phyloP scores from a whole-genome alignment of 768 basidiomycete species.

The Hypholoma sublateritium region DNA sequence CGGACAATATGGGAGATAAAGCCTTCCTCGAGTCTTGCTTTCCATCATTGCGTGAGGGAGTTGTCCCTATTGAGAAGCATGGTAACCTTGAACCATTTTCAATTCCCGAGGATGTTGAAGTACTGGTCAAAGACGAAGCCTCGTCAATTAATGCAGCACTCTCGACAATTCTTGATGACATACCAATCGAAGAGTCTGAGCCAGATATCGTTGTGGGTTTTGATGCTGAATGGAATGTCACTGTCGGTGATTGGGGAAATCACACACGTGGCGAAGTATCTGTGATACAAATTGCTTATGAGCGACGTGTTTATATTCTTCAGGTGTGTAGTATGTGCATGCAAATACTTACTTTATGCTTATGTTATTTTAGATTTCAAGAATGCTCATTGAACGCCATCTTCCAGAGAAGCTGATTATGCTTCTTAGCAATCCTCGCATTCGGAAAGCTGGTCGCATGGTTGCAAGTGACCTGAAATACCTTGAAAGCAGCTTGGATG shows the following conservation, averaged over 20 bases:
- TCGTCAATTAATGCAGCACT: slow-evolving; percentile 15
- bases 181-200: slow-evolving; percentile 1
- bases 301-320: slow-evolving; percentile 12
- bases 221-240: slow-evolving; percentile 22
- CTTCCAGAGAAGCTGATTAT: slow-evolving; percentile 14
- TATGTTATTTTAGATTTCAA: slow-evolving; percentile 12
- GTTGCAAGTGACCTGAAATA: slow-evolving; percentile 21
- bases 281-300: slow-evolving; percentile 19
- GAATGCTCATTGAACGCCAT: slow-evolving; percentile 9
- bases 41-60: slow-evolving; percentile 20
- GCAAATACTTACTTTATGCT: neutral
- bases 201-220: slow-evolving; percentile 18
- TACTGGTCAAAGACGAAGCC: slow-evolving; percentile 4
- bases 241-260: slow-evolving; percentile 3
- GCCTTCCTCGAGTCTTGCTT: slow-evolving; percentile 19
- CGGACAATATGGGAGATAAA: slow-evolving; percentile 18
- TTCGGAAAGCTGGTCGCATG: slow-evolving; percentile 23
- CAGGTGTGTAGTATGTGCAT: slow-evolving; percentile 10
- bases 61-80: slow-evolving; percentile 25
- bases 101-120: slow-evolving; percentile 5
- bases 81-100: slow-evolving; percentile 14
- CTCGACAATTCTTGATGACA: slow-evolving; percentile 13
- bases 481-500: slow-evolving; percentile 8
- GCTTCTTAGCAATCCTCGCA: slow-evolving; percentile 13
- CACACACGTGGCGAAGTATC: slow-evolving; percentile 12